Base-by-base conservation (phyloP, 768 basidiomycete species). In the Tulasnella sp. region DNA sequence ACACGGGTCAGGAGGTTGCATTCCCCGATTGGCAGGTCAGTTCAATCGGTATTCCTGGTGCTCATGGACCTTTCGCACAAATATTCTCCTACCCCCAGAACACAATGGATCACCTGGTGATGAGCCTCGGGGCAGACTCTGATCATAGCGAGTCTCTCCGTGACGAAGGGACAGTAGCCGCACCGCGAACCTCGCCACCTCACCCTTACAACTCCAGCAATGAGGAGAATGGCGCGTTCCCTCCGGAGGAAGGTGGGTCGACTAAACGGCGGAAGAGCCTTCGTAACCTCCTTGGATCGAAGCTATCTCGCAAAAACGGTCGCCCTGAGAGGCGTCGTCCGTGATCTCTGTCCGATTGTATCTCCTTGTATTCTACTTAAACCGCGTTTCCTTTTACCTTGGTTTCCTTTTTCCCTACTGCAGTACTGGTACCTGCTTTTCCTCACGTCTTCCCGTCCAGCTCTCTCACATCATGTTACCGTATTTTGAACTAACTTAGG, bases 121-220 rank as follows among this genome's bases (percentile, higher is more conserved):
- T 40, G 52, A 76, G 70, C 38, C 70, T 76, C 67, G 75, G 70
- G 42, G 67, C 52, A 19, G 75, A 76, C 69, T 76, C 75, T 12
- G 73, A 74, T n/a, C 52, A 58, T 54, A 74, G 73, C 22, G 52
- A 38, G 7, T 74, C 73, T 8, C 40, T 25, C 67, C 29, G 64
- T n/a, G 15, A 70, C 39, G 40, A 45, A 14, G 71, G 71, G 34
- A 39, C 22, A 14, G 17, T 17, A 67, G 38, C 45, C n/a, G n/a
- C n/a, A 17, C 67, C 67, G 29, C 25, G 36, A 29, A 42, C 67
- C 14, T 42, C 67, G 31, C 37, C 52, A 25, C 67, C 74, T 22
- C 49, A 31, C 11, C 74, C 36, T 12, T 76, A 76, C 75, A 38
- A 31, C 0, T 69, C 67, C 14, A 45, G 42, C 39, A 67, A 76